These are phyloP conservation scores for Lyophyllum atratum DNA, from an alignment of 768 basidiomycete genomes.

Conservation along the genomic window DNA sequence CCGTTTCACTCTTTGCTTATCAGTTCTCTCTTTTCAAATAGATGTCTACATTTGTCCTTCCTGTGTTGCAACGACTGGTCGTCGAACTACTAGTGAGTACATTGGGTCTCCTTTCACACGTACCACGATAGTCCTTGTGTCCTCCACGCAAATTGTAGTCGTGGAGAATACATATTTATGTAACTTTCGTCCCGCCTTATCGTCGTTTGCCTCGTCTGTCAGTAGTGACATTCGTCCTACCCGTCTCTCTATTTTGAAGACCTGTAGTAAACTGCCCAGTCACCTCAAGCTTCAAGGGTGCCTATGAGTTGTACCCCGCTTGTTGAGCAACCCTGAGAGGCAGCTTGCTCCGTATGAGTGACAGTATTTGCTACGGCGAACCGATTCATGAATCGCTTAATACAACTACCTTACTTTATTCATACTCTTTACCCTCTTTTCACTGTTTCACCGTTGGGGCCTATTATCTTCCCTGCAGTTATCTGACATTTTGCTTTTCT, in stretches of 20 bases:
- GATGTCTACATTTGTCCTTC: slow-evolving; percentile 58
- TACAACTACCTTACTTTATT: slow-evolving; percentile 7
- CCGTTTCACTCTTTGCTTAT: not conserved
- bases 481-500: slow-evolving; percentile 21
- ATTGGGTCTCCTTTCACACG: slow-evolving; percentile 30
- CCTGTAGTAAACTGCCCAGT: slow-evolving; percentile 20
- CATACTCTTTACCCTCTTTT: slow-evolving; percentile 8
- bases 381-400: slow-evolving; percentile 1
- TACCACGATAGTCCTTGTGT: slow-evolving; percentile 30
- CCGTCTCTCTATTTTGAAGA: slow-evolving; percentile 18
- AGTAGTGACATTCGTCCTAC: slow-evolving; percentile 16
- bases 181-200: slow-evolving; percentile 27
- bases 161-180: slow-evolving; percentile 35
- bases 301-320: slow-evolving; percentile 20
- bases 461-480: slow-evolving; percentile 15
- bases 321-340: slow-evolving; percentile 26
- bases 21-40: slow-evolving; percentile 24
- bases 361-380: slow-evolving; percentile 16
- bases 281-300: slow-evolving; percentile 21
- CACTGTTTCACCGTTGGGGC: not conserved
- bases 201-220: slow-evolving; percentile 16
- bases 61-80: slow-evolving; percentile 63
- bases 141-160: slow-evolving; percentile 32
- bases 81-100: slow-evolving; percentile 79
- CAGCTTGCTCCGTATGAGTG: slow-evolving; percentile 22